Base-by-base conservation (phyloP, 2,329 filamentous ascomycete species). In the Colletotrichum simmondsii region DNA sequence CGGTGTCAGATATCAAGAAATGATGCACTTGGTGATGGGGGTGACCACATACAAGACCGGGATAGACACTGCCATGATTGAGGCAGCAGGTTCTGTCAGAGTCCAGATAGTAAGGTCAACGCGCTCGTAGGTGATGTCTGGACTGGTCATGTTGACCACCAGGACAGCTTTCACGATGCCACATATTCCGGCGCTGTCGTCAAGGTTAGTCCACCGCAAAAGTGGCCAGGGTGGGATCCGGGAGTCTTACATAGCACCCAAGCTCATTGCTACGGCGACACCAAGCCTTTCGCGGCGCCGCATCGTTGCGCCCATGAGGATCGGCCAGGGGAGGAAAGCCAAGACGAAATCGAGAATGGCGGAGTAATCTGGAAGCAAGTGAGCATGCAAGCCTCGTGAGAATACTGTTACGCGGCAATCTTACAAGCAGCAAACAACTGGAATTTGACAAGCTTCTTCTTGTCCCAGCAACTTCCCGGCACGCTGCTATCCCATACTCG, bases 71-170 rank as follows among this genome's bases (percentile, higher is more conserved):
- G 81, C 81, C 80, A 82, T 82, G 63, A 82, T 82, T 0, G 81
- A 81, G 0, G 77, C 80, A 1, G 81, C 80, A 5, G 81, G 81
- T 46, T 82, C 81, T 1, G 79, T 76, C 42, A 82, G 42, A 1
- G 80, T 81, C 81, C 81, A 82, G 5, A 82, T 82, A 0, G 80
- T 81, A 5, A 82, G 72, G 65, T 82, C 80, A 14, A 81, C 77
- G 6, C 81, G 79, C 22, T 80, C 81, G 37, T 79, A 82, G 0
- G 81, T 82, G 26, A 82, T 74, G 46, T 82, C 81, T 3, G 75
- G 65, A 35, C 79, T 81, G 7, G 77, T 79, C 77, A 82, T 82
- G 32, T 60, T 73, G 24, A 78, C 76, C 2, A 81, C 79, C 57
- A 81, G 59, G 0, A 81, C 79, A 5, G 79, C 70, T 37, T 82